Base-by-base conservation (phyloP, 1,139 yeast species). In the Blastobotrys capitulatus region DNA sequence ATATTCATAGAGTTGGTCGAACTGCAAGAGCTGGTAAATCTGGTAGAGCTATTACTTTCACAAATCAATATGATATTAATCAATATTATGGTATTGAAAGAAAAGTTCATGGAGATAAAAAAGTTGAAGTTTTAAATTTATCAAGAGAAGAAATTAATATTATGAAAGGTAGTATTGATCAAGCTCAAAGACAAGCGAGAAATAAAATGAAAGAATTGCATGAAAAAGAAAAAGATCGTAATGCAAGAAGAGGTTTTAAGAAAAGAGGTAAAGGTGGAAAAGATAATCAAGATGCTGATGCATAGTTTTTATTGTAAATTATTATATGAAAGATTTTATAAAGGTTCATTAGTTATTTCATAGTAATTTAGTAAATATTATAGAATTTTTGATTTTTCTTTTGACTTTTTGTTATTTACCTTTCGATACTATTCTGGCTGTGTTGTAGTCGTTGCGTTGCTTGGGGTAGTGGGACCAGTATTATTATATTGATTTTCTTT, bases 11-110 rank as follows among this genome's bases (percentile, higher is more conserved):
- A 63, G 98, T 92, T 18, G 98, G 98, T 32, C 83, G 98, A 74
- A 92, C 98, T 26, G 98, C 98, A 1, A 83, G 98, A 68, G 98
- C 98, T 0, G 98, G 99, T 8, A 78, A 95, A 57, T 80, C 95
- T 0, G 99, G 99, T 47, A 87, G 86, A 65, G 88, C 97, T 2
- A 77, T 92, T 35, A 86, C 97, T 6, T 74, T 92, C 51, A 95
- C 92, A 26, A 89, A 97, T 1, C 99, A 92, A 67, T 94, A 92
- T 65, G 98, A 92, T 66, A 75, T 92, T 55, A 97, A 89, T 67
- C 72, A 89, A 62, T 86, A 86, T 62, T 73, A 89, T 57, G 77
- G 96, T 62, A 90, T 92, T 50, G 99, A 92, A 67, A 65, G 67
- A 42, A 73, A 66, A 32, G 66, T 72, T 8, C 69, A 69, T 47